Percentiles rank a stretch among this genome's conserved stretches.
Evolutionary conservation across 148 eudicot genomes (phyloP).

Genomic region (Bassia scoparia): DNA sequence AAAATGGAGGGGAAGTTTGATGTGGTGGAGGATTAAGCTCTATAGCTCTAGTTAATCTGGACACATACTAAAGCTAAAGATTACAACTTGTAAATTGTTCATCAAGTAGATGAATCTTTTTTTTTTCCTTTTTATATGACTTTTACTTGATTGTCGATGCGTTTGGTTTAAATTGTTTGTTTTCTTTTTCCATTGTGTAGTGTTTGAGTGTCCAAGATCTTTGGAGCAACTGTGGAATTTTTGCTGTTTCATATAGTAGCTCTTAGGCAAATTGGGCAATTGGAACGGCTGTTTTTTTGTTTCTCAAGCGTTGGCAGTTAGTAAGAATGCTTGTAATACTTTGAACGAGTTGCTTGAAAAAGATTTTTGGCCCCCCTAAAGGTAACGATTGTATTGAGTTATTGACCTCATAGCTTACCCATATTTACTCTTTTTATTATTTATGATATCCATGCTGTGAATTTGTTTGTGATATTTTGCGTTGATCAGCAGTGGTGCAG

Average conservation of each 20-base stretch:
- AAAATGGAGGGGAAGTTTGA: no score
- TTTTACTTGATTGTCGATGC: no score
- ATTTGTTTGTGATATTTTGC: not conserved
- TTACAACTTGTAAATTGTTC: not conserved
- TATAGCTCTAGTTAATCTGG: no score
- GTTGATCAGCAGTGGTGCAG: not conserved
- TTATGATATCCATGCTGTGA: not conserved
- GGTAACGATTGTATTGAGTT: no score
- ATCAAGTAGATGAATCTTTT: not conserved
- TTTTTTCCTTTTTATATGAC: not conserved
- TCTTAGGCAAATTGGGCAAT: slow-evolving; percentile 24
- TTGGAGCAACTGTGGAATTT: slow-evolving; percentile 7
- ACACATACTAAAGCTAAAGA: no score
- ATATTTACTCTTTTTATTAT: not conserved
- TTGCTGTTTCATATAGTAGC: slow-evolving; percentile 21
- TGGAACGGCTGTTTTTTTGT: slow-evolving; percentile 18
- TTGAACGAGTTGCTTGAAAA: not conserved
- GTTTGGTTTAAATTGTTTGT: not conserved
- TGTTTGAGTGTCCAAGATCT: slow-evolving; percentile 37
- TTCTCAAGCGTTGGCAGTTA: slow-evolving; percentile 4
- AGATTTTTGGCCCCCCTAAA: not conserved
- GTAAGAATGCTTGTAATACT: slow-evolving; percentile 23
- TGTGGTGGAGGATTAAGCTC: no score
- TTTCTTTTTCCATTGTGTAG: slow-evolving; percentile 8
- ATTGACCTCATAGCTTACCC: not conserved